Conservation (phyloP, 2,329 filamentous ascomycete genomes). For the Hypomyces rosellus region DNA sequence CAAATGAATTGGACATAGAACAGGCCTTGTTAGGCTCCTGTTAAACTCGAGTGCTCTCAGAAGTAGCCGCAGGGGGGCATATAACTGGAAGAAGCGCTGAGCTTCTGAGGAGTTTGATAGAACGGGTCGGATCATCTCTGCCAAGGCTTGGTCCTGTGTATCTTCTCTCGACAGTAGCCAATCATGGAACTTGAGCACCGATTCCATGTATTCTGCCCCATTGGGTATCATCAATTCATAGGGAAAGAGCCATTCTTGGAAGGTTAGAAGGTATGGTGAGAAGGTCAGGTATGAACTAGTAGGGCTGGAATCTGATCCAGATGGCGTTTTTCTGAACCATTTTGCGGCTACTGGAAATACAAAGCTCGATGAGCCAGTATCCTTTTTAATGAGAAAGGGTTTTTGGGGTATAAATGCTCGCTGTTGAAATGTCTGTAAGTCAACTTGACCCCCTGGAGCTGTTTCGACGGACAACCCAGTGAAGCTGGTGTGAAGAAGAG, state of each 20-base stretch:
- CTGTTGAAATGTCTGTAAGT: slow-evolving; percentile 43
- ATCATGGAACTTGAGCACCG: slow-evolving; percentile 21
- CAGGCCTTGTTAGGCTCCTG: slow-evolving; percentile 10
- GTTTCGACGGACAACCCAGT: slow-evolving; percentile 1
- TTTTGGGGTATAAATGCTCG: slow-evolving; percentile 44
- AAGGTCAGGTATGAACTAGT: slow-evolving; percentile 8
- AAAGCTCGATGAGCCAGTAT: slow-evolving; percentile 27
- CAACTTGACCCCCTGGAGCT: slow-evolving; percentile 5
- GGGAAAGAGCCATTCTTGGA: slow-evolving; percentile 28
- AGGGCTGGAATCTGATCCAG: background rate
- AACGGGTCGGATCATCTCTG: slow-evolving; percentile 24
- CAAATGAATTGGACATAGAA: slow-evolving; percentile 38
- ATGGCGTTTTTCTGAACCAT: slow-evolving; percentile 46
- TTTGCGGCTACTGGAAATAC: slow-evolving; percentile 46
- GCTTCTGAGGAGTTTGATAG: slow-evolving; percentile 14
- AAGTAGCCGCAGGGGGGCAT: slow-evolving; percentile 60
- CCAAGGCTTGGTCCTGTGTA: slow-evolving; percentile 24
- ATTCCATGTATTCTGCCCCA: slow-evolving; percentile 11
- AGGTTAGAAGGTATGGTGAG: slow-evolving; percentile 24
- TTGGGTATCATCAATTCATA: slow-evolving; percentile 32
- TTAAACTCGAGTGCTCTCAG: slow-evolving; percentile 50
- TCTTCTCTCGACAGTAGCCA: slow-evolving; percentile 22
- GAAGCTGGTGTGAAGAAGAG: background rate
- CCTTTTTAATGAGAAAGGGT: slow-evolving; percentile 45
- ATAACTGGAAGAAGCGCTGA: slow-evolving; percentile 47